phyloP scores from a whole-genome alignment of 257 asterid species.

The Solanum gracilifrons region DNA sequence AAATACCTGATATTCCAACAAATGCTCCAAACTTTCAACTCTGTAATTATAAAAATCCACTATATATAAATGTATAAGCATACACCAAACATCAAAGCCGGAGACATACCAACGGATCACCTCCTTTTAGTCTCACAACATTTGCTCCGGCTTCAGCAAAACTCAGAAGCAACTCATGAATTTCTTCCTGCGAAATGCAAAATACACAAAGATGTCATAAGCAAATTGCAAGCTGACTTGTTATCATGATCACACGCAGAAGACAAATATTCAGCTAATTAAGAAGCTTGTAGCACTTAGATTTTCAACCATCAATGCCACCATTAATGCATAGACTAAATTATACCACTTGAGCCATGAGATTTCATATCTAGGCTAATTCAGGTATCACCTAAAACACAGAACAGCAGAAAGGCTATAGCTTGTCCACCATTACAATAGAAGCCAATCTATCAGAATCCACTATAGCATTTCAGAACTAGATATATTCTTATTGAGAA shows the following conservation, averaged over 20 bases:
- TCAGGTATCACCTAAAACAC: background rate
- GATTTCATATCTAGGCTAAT: background rate
- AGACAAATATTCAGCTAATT: background rate
- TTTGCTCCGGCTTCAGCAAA: constrained; percentile 95
- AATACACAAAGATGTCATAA: background rate
- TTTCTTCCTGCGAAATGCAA: constrained; percentile 62
- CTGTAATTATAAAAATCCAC: background rate
- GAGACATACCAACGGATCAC: constrained; percentile 80
- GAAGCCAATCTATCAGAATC: background rate
- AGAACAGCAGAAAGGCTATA: background rate
- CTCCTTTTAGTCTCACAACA: constrained; percentile 97
- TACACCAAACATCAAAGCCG: background rate
- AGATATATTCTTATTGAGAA: background rate
- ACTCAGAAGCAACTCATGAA: constrained; percentile 88
- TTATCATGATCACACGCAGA: background rate
- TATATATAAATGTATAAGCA: background rate
- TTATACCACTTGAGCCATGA: background rate
- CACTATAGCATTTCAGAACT: background rate
- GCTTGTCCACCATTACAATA: background rate
- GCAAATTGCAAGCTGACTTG: background rate
- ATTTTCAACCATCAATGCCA: background rate
- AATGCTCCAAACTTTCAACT: background rate
- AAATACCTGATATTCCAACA: constrained; percentile 54
- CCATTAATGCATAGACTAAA: background rate
- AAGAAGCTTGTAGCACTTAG: background rate